Conservation (phyloP, 192 early-diverging fungal genomes). For the Coemansia sp. region DNA sequence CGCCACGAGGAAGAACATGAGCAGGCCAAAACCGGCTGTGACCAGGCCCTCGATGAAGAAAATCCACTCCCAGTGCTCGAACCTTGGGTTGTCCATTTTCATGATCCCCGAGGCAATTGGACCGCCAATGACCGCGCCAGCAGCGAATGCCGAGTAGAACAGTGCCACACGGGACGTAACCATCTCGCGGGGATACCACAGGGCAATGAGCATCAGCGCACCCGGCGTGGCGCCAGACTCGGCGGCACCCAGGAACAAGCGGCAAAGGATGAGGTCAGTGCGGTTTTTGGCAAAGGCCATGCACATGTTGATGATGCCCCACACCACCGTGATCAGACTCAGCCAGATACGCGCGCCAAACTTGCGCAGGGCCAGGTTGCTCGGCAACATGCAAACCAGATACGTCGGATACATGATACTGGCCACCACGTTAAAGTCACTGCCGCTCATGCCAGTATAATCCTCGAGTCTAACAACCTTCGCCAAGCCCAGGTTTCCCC, state of each 20-base stretch:
- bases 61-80: slow-evolving; percentile 38
- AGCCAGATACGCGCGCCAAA: slow-evolving; percentile 42
- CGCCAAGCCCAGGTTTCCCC: slow-evolving; percentile 32
- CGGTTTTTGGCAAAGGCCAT: slow-evolving; percentile 44
- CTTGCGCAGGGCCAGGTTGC: slow-evolving; percentile 39
- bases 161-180: slow-evolving; percentile 31
- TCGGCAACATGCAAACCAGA: slow-evolving; percentile 37
- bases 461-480: slow-evolving; percentile 33
- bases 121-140: slow-evolving; percentile 30
- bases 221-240: slow-evolving; percentile 42
- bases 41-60: slow-evolving; percentile 42
- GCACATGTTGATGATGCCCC: slow-evolving; percentile 47
- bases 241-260: slow-evolving; percentile 39
- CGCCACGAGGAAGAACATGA: slow-evolving; percentile 27
- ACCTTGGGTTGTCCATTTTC: slow-evolving; percentile 26
- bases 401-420: slow-evolving; percentile 45
- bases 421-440: slow-evolving; percentile 40
- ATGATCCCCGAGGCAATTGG: slow-evolving; percentile 41
- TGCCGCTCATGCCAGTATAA: slow-evolving; percentile 18
- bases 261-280: slow-evolving; percentile 30
- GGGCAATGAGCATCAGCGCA: slow-evolving; percentile 34
- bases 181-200: slow-evolving; percentile 46
- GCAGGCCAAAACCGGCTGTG: slow-evolving; percentile 24
- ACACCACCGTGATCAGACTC: slow-evolving; percentile 37
- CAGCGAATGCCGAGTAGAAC: slow-evolving; percentile 41